Evolutionary conservation across 345 rosid genomes (phyloP), one percentile per base, ranked within the genome.

Genomic region (Dimocarpus longan): DNA sequence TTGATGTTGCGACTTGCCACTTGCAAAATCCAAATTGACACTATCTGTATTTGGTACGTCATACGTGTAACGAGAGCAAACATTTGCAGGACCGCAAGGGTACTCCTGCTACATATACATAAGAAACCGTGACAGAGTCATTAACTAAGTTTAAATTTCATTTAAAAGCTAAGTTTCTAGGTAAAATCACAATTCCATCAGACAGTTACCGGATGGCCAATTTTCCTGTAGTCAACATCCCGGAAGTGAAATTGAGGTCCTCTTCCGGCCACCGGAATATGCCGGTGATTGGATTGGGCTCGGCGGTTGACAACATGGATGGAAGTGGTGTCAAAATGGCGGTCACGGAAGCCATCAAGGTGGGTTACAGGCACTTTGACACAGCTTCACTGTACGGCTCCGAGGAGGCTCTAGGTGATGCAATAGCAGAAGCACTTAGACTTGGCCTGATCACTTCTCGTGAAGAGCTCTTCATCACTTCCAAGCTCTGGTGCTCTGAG

Each of bases 341-440:
- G 1, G 44, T 90, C 22, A 46, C 89, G 0, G 83, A 86, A 1
- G 89, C 91, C 3, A 84, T 91, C 60, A 79, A 71, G 77, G 76
- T 79, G 1, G 93, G 98, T 6, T 92, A 87, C 78, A 82, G 98
- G 43, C 98, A 93, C 73, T 92, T 92, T 16, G 98, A 93, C 76
- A 94, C 93, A 0, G 91, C 98, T 9, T 70, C 89, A 0, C 6
- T 77, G 19, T 92, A 92, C 66, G 81, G 72, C 2, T 69, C 93
- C 0, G 97, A 92, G 82, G 81, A 88, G 70, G 73, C 89, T 0
- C 77, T 91, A 3, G 98, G 93, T 0, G 87, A 83, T 70, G 97
- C 93, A 11, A 39, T 93, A 3, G 69, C 70, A 0, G 93, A 87
- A 28, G 93, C 96, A 7, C 48, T 89, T 11, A 32, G 69, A 3